phyloP scores from a whole-genome alignment of 1,139 yeast genomes.

The Zygoascus meyerae region DNA sequence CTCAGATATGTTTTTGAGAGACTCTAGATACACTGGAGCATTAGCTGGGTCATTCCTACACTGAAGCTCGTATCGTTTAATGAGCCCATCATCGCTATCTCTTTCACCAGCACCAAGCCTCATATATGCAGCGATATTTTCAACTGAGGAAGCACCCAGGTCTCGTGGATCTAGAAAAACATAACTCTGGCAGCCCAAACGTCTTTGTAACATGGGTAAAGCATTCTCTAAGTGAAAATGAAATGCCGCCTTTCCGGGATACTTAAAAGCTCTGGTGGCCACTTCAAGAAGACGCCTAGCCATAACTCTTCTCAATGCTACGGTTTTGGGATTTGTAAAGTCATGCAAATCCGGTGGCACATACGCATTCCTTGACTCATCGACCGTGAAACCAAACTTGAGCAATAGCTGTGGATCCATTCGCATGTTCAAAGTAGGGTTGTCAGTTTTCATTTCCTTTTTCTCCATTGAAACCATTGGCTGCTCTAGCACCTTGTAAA shows the following conservation, averaged over 20 bases:
- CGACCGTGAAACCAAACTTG: conserved; percentile 39
- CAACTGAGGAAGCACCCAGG: background rate
- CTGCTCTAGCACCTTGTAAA: conserved; percentile 25
- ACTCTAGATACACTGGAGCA: conserved; percentile 63
- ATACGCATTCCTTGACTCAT: conserved; percentile 40
- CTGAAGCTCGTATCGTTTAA: conserved; percentile 56
- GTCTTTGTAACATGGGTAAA: conserved; percentile 4
- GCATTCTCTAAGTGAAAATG: conserved; percentile 17
- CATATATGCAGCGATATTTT: conserved; percentile 33
- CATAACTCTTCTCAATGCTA: conserved; percentile 16
- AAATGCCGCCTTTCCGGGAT: conserved; percentile 12
- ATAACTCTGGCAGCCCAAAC: conserved; percentile 8
- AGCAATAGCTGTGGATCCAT: conserved; percentile 47
- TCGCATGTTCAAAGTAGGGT: conserved; percentile 28
- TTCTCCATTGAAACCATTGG: conserved; percentile 24
- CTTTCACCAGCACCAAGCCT: conserved; percentile 54
- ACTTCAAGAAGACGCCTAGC: conserved; percentile 21
- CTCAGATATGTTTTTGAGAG: conserved; percentile 46
- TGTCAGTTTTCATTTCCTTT: conserved; percentile 24
- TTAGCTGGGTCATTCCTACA: conserved; percentile 48
- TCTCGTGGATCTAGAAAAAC: conserved; percentile 7
- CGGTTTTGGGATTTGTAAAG: conserved; percentile 20
- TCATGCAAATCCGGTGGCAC: conserved; percentile 56
- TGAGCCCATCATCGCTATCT: conserved; percentile 58
- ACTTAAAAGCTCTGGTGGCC: conserved; percentile 17